phyloP scores from a whole-genome alignment of 768 basidiomycete genomes.

The Phylloporus sp. region DNA sequence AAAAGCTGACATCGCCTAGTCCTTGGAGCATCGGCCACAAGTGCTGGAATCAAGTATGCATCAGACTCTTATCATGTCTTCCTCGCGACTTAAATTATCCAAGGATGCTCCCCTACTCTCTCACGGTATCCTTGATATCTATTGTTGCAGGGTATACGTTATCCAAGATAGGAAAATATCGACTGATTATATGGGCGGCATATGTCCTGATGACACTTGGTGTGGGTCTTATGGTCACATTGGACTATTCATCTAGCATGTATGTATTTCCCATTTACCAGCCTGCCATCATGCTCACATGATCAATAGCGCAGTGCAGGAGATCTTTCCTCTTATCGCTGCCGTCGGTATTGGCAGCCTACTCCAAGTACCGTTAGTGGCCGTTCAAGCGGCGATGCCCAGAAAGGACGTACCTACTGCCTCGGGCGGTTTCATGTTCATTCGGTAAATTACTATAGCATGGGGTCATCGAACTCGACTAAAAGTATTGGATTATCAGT shows the following conservation, averaged over 20 bases:
- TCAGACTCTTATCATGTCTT: neutral
- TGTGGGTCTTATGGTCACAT: constrained; percentile 68
- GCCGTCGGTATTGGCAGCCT: constrained; percentile 60
- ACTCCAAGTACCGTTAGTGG: constrained; percentile 66
- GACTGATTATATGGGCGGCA: constrained; percentile 58
- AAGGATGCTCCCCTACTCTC: constrained; percentile 73
- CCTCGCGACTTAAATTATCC: neutral
- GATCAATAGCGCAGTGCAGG: constrained; percentile 37
- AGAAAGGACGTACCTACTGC: constrained; percentile 84
- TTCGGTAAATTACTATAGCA: constrained; percentile 42
- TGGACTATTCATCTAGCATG: constrained; percentile 49
- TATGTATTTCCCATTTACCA: neutral
- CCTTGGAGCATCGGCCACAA: constrained; percentile 69
- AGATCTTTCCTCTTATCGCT: constrained; percentile 33
- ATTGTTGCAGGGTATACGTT: constrained; percentile 53
- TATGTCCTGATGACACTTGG: constrained; percentile 58
- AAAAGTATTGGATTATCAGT: constrained; percentile 30
- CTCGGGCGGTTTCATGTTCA: constrained; percentile 63
- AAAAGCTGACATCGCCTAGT: constrained; percentile 30
- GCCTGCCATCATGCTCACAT: constrained; percentile 1
- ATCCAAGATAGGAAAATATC: constrained; percentile 53
- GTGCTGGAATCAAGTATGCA: constrained; percentile 57
- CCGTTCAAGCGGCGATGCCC: constrained; percentile 83
- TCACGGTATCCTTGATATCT: constrained; percentile 52
- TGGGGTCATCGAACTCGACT: neutral